Evolutionary conservation across 768 basidiomycete species (phyloP).

Genomic region (Megacollybia marginata): DNA sequence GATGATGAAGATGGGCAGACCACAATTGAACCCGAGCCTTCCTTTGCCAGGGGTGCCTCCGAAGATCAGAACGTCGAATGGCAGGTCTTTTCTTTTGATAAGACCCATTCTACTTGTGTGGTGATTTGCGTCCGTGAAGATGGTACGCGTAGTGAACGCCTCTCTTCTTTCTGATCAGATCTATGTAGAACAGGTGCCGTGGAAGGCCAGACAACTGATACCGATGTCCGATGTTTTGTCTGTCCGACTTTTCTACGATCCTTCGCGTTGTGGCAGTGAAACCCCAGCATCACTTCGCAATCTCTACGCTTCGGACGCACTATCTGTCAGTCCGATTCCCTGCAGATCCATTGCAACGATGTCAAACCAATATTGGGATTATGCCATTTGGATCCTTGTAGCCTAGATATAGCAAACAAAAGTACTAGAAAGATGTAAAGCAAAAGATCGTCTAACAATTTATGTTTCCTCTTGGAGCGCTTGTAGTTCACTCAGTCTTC

Average conservation of each 20-base stretch:
- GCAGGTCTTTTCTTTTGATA: neutral
- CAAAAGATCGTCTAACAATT: neutral
- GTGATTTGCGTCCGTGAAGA: too few species aligned
- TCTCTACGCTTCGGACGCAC: neutral
- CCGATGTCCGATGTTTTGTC: conserved; percentile 21
- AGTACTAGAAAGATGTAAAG: too few species aligned
- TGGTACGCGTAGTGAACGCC: too few species aligned
- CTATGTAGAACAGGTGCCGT: too few species aligned
- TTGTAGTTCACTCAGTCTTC: conserved; percentile 74
- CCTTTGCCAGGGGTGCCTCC: too few species aligned
- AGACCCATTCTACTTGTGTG: neutral
- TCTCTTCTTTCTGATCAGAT: too few species aligned
- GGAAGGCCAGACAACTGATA: too few species aligned
- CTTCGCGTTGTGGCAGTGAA: conserved; percentile 2
- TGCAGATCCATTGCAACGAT: conserved; percentile 41
- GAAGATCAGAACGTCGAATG: neutral
- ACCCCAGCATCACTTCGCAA: neutral
- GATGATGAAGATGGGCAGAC: conserved; percentile 29
- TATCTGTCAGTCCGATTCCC: conserved; percentile 41
- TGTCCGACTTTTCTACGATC: conserved; percentile 40
- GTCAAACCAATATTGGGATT: conserved; percentile 43
- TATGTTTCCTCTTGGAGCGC: conserved; percentile 51
- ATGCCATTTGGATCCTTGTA: conserved; percentile 42
- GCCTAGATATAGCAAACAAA: neutral
- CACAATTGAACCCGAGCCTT: neutral